A percentile compares a stretch with the other conserved stretches of the same genome.
Conservation (phyloP, 176 grass and related monocot species). For the Calamus simplicifolius region DNA sequence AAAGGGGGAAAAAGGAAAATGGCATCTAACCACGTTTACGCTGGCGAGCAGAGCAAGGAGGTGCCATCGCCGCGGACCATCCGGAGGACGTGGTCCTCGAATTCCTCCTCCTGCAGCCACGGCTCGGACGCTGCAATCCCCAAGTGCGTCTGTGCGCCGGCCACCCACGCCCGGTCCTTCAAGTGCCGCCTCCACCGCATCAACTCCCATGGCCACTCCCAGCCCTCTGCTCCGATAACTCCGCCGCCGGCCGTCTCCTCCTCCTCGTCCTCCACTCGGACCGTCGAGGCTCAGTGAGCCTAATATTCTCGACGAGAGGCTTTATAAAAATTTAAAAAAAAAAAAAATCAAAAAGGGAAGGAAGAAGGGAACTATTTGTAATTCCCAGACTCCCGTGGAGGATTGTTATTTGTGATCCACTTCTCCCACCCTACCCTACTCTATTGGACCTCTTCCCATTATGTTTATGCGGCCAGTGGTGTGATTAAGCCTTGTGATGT, state of each 20-base stretch:
- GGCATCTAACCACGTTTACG: conserved; percentile 73
- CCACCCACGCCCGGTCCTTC: conserved; percentile 76
- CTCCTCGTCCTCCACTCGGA: conserved; percentile 14
- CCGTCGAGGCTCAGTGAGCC: conserved; percentile 56
- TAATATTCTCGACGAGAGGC: too few species aligned
- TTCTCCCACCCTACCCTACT: too few species aligned
- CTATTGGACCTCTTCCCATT: too few species aligned
- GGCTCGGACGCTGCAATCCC: background rate
- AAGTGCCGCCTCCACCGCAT: conserved; percentile 88
- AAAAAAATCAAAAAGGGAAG: too few species aligned
- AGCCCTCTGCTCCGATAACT: conserved; percentile 12
- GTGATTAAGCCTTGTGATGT: too few species aligned
- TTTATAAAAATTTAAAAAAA: too few species aligned
- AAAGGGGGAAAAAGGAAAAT: background rate
- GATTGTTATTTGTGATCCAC: too few species aligned
- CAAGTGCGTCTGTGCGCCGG: conserved; percentile 75
- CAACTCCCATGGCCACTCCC: conserved; percentile 31
- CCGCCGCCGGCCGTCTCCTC: conserved; percentile 9
- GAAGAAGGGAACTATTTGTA: too few species aligned
- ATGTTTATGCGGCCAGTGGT: too few species aligned
- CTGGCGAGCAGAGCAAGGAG: conserved; percentile 31
- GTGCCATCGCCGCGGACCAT: conserved; percentile 30
- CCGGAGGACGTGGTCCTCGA: conserved; percentile 33
- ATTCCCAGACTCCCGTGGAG: too few species aligned
- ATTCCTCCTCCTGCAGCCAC: conserved; percentile 13